Evolutionary conservation across 2,329 filamentous ascomycete genomes (phyloP), one percentile per base, ranked within the genome.

Genomic region (Sarocladiaceae sp.): DNA sequence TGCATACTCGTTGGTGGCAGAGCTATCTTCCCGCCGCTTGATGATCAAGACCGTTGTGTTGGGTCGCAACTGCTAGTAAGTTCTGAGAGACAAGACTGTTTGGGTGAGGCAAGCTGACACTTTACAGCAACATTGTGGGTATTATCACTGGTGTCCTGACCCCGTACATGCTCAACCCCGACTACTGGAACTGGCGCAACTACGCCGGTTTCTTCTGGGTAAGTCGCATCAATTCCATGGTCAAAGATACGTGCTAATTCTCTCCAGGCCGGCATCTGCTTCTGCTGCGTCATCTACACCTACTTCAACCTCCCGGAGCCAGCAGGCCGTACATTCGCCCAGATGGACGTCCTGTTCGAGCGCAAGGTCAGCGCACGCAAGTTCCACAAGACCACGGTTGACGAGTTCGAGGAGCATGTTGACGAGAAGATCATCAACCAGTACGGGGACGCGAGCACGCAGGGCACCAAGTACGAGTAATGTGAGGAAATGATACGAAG

Each of bases 1-100:
- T 7, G 90, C 87, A 68, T 96, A 95, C 71, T 94, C 90, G 0
- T 80, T 96, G 11, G 91, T 96, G 4, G 83, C 88, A 1, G 91
- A 96, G 66, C 71, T 96, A 20, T 91, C 90, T 0, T 90, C 90
- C 0, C 82, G 88, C 13, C 81, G 91, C 2, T 77, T 97, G 29
- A 87, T 92, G 64, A 92, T 95, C 73, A 96, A 96, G 75, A 96
- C 92, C 0, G 87, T 96, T 20, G 91, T 94, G 1, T 79, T 96
- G 2, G 90, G 88, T 1, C 86, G 91, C 52, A 88, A 90, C 59
- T 72, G 90, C 42, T 88, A 88, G 77, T 80, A 66, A 68, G 77
- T 71, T 22, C 18, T 33, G 8, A 15, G 8, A 8, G 29, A 33
- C 8, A 33, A 33, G 29, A 10, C 15, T 33, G 29, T 10, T 33